phyloP scores from a whole-genome alignment of 768 basidiomycete species.

The Trametes gibbosa region DNA sequence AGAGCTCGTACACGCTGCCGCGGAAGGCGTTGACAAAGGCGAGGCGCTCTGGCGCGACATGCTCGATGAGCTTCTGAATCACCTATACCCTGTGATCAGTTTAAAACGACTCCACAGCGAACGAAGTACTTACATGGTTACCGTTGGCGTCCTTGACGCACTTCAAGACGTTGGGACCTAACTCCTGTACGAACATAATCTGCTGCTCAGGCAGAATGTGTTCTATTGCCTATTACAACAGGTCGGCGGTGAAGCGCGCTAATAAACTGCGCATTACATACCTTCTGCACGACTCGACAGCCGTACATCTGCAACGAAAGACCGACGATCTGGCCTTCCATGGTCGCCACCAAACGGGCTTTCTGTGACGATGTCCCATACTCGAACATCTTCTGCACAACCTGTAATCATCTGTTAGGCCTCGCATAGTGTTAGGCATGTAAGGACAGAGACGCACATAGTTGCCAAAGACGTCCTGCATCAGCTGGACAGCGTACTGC shows the following conservation, averaged over 20 bases:
- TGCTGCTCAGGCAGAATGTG: conserved; percentile 78
- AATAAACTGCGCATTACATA: no score
- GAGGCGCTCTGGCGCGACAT: conserved; percentile 72
- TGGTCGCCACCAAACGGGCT: conserved; percentile 59
- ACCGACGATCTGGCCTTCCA: conserved; percentile 75
- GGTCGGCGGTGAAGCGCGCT: background rate
- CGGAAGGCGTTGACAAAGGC: conserved; percentile 73
- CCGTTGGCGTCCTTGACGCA: conserved; percentile 92
- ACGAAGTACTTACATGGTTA: conserved; percentile 75
- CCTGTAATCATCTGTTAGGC: conserved; percentile 43
- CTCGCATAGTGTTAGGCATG: background rate
- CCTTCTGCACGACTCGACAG: conserved; percentile 94
- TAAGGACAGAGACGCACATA: conserved; percentile 55
- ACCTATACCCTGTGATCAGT: conserved; percentile 44
- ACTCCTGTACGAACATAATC: conserved; percentile 66
- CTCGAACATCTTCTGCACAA: conserved; percentile 92
- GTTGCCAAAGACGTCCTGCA: conserved; percentile 95
- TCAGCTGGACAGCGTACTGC: conserved; percentile 66
- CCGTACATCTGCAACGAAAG: conserved; percentile 93
- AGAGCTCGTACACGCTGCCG: conserved; percentile 75
- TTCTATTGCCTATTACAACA: conserved; percentile 69
- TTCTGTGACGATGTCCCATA: conserved; percentile 77
- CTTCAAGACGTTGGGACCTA: conserved; percentile 75
- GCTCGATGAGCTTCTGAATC: conserved; percentile 85
- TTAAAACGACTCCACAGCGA: background rate